Evolutionary conservation across 129 eudicot genomes (phyloP).

Genomic region (Flaveria sonorensis): DNA sequence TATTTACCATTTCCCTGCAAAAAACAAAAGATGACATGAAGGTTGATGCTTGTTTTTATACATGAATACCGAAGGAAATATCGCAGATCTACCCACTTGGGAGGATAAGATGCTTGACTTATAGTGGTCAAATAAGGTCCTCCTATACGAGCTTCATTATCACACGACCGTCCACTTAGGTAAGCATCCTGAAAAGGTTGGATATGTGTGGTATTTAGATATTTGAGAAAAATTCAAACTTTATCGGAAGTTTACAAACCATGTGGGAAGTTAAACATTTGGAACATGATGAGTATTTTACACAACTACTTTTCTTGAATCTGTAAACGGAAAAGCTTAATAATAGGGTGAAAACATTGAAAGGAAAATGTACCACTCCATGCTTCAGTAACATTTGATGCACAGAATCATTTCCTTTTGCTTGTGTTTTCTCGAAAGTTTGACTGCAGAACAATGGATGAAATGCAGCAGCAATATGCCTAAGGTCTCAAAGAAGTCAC

Average conservation of each 20-base stretch:
- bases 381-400: slow-evolving; percentile 41
- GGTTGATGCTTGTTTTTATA: background rate
- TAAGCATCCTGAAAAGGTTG: slow-evolving; percentile 55
- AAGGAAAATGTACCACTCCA: slow-evolving; percentile 46
- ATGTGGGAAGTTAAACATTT: background rate
- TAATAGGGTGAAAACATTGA: slow-evolving; percentile 3
- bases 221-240: background rate
- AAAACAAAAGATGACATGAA: slow-evolving; percentile 10
- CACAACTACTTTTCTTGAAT: slow-evolving; percentile 13
- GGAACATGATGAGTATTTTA: background rate
- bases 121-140: slow-evolving; percentile 49
- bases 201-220: background rate
- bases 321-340: slow-evolving; percentile 4
- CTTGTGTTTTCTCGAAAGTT: slow-evolving; percentile 30
- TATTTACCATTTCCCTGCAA: slow-evolving; percentile 38
- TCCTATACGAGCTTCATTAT: slow-evolving; percentile 22
- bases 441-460: slow-evolving; percentile 49
- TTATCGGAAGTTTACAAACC: slow-evolving; percentile 4
- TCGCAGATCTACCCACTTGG: slow-evolving; percentile 38
- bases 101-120: slow-evolving; percentile 28
- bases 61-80: background rate
- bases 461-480: slow-evolving; percentile 62
- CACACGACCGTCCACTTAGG: slow-evolving; percentile 44
- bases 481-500: slow-evolving; percentile 31
- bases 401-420: slow-evolving; percentile 27